Conservation (phyloP, 1,284 basidiomycete genomes). For the Anthracocystis setariae region DNA sequence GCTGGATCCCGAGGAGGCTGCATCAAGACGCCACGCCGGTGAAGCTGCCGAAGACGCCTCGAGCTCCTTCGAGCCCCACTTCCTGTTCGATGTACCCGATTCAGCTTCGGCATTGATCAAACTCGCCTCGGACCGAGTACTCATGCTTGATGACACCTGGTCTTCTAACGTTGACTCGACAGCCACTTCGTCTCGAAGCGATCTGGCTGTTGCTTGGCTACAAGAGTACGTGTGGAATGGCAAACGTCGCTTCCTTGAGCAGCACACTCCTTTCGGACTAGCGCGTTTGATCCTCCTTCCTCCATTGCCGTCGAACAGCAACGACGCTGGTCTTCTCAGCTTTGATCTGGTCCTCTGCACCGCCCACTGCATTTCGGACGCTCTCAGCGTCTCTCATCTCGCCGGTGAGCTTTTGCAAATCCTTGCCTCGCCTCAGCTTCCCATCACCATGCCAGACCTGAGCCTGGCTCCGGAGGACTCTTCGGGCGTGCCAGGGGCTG, state of each 20-base stretch:
- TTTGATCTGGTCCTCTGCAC: slow-evolving; percentile 40
- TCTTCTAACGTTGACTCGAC: background rate
- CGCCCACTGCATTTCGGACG: slow-evolving; percentile 45
- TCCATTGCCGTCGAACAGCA: slow-evolving; percentile 3
- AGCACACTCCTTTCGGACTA: slow-evolving; percentile 24
- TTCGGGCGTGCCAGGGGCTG: slow-evolving; percentile 6
- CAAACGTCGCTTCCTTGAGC: slow-evolving; percentile 33
- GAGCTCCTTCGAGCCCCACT: slow-evolving; percentile 46
- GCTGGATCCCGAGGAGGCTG: slow-evolving; percentile 27
- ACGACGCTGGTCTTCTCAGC: slow-evolving; percentile 1
- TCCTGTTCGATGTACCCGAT: slow-evolving; percentile 26
- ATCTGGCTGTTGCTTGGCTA: slow-evolving; percentile 27
- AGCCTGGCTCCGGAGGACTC: background rate
- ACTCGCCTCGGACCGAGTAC: slow-evolving; percentile 18
- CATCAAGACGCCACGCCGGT: slow-evolving; percentile 20
- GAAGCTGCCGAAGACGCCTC: slow-evolving; percentile 39
- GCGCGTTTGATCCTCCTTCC: slow-evolving; percentile 33
- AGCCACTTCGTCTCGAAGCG: slow-evolving; percentile 2
- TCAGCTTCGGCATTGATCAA: slow-evolving; percentile 24
- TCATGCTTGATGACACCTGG: slow-evolving; percentile 17
- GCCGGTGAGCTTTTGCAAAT: slow-evolving; percentile 30
- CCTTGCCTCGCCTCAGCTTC: slow-evolving; percentile 24
- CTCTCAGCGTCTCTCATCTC: slow-evolving; percentile 36
- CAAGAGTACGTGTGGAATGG: slow-evolving; percentile 45
- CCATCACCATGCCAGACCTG: slow-evolving; percentile 11